Evolutionary conservation across 2,329 filamentous ascomycete genomes (phyloP).

Genomic region (Cladosporium velox): DNA sequence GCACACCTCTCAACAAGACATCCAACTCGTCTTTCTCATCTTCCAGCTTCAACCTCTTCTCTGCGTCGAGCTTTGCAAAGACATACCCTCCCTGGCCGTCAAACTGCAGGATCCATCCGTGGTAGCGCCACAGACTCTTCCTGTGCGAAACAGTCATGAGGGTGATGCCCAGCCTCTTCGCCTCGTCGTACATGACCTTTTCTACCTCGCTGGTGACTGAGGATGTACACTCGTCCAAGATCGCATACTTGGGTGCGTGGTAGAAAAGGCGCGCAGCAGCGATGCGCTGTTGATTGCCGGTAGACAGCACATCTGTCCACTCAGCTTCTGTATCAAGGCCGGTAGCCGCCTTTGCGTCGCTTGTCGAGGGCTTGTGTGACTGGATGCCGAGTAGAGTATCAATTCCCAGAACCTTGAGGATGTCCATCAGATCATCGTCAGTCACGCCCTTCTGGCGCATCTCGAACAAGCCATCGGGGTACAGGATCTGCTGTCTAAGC

Average conservation of each 20-base stretch:
- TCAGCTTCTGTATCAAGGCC: slow-evolving; percentile 95
- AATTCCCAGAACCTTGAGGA: slow-evolving; percentile 79
- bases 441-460: slow-evolving; percentile 84
- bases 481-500: slow-evolving; percentile 95
- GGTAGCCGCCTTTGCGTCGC: slow-evolving; percentile 21
- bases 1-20: slow-evolving; percentile 77
- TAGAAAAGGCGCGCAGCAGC: slow-evolving; percentile 97
- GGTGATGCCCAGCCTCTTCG: slow-evolving; percentile 87
- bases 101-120: slow-evolving; percentile 91
- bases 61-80: slow-evolving; percentile 87
- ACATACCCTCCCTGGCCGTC: slow-evolving; percentile 91
- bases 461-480: slow-evolving; percentile 83
- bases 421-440: slow-evolving; percentile 74
- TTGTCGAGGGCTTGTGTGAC: slow-evolving; percentile 19
- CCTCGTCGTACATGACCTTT: slow-evolving; percentile 94
- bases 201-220: slow-evolving; percentile 95
- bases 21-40: slow-evolving; percentile 97
- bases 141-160: slow-evolving; percentile 96
- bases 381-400: slow-evolving; percentile 78
- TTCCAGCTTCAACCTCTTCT: slow-evolving; percentile 79
- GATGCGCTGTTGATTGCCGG: slow-evolving; percentile 90
- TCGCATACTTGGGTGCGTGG: slow-evolving; percentile 88
- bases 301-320: slow-evolving; percentile 92
- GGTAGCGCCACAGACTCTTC: slow-evolving; percentile 93
- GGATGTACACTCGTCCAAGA: slow-evolving; percentile 94